phyloP scores from a whole-genome alignment of 371 early-diverging fungal genomes.

The Blastocladiella emersonii region DNA sequence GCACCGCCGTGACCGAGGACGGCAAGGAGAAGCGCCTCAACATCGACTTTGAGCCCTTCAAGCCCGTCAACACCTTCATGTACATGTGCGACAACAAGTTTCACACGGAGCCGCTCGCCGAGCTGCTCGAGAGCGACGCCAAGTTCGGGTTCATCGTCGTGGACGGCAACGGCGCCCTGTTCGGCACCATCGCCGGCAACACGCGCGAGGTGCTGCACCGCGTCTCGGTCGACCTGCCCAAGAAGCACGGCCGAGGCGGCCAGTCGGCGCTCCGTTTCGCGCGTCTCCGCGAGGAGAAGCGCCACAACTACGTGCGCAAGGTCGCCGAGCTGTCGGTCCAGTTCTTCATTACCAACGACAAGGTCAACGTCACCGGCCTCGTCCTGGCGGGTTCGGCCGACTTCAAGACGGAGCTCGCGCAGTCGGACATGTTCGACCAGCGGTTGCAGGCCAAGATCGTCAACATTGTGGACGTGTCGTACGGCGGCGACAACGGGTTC shows the following conservation, averaged over 20 bases:
- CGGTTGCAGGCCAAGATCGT: constrained; percentile 82
- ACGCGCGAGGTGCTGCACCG: constrained; percentile 93
- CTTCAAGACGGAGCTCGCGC: constrained; percentile 92
- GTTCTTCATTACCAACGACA: constrained; percentile 83
- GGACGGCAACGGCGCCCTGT: constrained; percentile 98
- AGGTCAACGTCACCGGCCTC: constrained; percentile 85
- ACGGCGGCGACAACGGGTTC: constrained; percentile 99
- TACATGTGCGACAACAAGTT: constrained; percentile 99
- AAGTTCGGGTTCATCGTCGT: constrained; percentile 99
- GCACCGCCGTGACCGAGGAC: constrained; percentile 95
- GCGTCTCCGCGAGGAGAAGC: constrained; percentile 96
- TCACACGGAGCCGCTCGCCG: constrained; percentile 91
- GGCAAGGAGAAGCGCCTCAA: constrained; percentile 99
- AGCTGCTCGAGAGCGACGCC: constrained; percentile 89
- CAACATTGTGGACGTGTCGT: constrained; percentile 94
- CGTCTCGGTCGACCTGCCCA: constrained; percentile 93
- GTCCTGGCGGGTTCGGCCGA: constrained; percentile 98
- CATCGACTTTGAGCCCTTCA: constrained; percentile 98
- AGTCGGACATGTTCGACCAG: constrained; percentile 89
- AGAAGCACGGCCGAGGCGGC: constrained; percentile 99
- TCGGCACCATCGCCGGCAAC: constrained; percentile 96
- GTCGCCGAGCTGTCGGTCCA: constrained; percentile 92
- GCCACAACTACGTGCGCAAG: constrained; percentile 98
- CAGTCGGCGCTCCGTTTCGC: constrained; percentile 99
- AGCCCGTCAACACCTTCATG: constrained; percentile 98